Evolutionary conservation across 176 grass and related monocot genomes (phyloP), one percentile per base, ranked within the genome.

Genomic region (Puya raimondii): DNA sequence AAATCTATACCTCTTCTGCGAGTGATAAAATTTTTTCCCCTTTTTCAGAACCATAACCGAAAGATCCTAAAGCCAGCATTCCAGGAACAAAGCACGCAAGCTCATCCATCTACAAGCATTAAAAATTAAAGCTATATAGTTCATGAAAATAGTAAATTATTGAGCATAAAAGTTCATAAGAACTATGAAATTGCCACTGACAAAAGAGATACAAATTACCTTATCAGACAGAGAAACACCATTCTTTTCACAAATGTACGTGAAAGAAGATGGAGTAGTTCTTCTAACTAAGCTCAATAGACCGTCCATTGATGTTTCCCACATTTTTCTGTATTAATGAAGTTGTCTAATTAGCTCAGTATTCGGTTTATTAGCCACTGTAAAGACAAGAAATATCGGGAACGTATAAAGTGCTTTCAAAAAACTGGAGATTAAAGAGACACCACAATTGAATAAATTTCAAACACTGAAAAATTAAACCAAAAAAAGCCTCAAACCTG

Each of bases 301-400:
- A 69, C 95, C 95, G 82, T 99, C 95, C 95, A 99, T 99, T 77
- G 95, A 99, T 76, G 84, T 94, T 56, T 97, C 94, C 94, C 94
- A 97, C 94, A 97, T 97, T 97, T 97, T 29, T 84, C 94, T 92
- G 72, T 9, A 61, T 16, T 16, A 61, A 21, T 61, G 56, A 16
- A 61, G 56, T 20, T 61, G 16, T 61, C 17, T 20, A 61, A 10
- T 61, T 61, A 59, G 16, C 56, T 18, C 20, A 59, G 1, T 16
- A 59, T 21, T 59, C 10, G 56, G 56, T 20, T 59, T 59, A 59
- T 59, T 17, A 61, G 56, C 7, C 21, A 61, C 16, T 22, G 17
- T 2, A 61, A 61, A 7, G 2, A 10, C 53, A 14, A 54, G 9
- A 61, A 61, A 20, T 61, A 61, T 42, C 56, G 10, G 16, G n/a